A percentile compares a stretch with the other conserved stretches of the same genome.
These are phyloP conservation scores for Cyberlindnera galapagoensis DNA, from an alignment of 805 yeast species.

Conservation along the genomic window DNA sequence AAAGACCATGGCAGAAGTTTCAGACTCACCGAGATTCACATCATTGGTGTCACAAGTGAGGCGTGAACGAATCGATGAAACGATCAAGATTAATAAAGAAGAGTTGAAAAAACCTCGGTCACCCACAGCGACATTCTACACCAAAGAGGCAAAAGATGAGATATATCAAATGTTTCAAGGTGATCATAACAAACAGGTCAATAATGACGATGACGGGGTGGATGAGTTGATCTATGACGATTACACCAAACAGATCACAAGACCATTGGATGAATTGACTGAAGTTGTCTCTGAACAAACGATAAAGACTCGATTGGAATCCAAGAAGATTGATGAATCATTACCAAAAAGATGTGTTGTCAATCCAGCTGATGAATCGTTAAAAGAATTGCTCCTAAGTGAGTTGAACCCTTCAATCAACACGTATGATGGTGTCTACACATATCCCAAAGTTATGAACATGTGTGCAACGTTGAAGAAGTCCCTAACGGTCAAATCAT, in stretches of 20 bases:
- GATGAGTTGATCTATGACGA: conserved; percentile 22
- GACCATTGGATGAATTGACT: conserved; percentile 29
- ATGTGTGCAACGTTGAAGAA: conserved; percentile 29
- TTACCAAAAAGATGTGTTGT: conserved; percentile 16
- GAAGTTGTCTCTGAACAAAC: conserved; percentile 16
- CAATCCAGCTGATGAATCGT: conserved; percentile 40
- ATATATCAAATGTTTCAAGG: conserved; percentile 70
- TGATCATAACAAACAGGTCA: conserved; percentile 29
- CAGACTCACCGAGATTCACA: conserved; percentile 9
- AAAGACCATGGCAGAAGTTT: neutral
- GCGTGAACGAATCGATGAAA: conserved; percentile 13
- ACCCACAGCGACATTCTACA: conserved; percentile 74
- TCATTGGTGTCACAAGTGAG: conserved; percentile 6
- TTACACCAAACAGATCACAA: conserved; percentile 31
- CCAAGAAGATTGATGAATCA: conserved; percentile 1
- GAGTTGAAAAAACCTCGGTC: conserved; percentile 38
- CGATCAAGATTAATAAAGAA: conserved; percentile 15
- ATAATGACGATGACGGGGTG: conserved; percentile 17
- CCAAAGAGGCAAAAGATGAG: conserved; percentile 70
- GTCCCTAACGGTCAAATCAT: conserved; percentile 28
- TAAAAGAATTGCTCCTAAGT: conserved; percentile 34
- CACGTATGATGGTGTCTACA: conserved; percentile 26
- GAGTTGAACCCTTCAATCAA: conserved; percentile 31
- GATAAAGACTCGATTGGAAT: conserved; percentile 3
- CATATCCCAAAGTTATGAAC: conserved; percentile 27